Conservation (phyloP, 2,329 filamentous ascomycete species). For the Pseudogymnoascus sp. region DNA sequence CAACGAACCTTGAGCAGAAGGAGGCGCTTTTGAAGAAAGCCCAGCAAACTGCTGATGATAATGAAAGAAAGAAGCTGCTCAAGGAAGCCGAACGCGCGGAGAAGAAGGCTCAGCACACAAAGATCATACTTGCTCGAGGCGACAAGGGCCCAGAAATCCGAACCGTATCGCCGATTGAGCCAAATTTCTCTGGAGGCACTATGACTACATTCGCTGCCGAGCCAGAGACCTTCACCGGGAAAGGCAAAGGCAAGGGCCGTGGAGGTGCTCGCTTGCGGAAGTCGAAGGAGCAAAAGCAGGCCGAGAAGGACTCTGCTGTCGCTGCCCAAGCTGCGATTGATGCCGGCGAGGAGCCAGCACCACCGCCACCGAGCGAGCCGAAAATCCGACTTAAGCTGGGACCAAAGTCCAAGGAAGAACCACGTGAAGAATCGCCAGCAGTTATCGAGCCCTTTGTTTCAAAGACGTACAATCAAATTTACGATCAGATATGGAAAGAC, state of each 20-base stretch:
- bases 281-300: slow-evolving; percentile 77
- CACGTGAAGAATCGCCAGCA: slow-evolving; percentile 30
- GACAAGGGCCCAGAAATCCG: slow-evolving; percentile 67
- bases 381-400: slow-evolving; percentile 56
- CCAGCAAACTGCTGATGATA: slow-evolving; percentile 69
- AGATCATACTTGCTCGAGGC: slow-evolving; percentile 77
- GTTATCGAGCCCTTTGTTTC: slow-evolving; percentile 55
- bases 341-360: slow-evolving; percentile 64
- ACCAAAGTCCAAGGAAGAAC: slow-evolving; percentile 31
- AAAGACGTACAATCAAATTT: slow-evolving; percentile 93
- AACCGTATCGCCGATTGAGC: slow-evolving; percentile 61
- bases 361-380: slow-evolving; percentile 32
- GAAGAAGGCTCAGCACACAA: slow-evolving; percentile 88
- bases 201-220: slow-evolving; percentile 69
- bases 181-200: slow-evolving; percentile 75
- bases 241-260: slow-evolving; percentile 43
- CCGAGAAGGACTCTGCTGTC: slow-evolving; percentile 75
- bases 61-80: slow-evolving; percentile 71
- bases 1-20: slow-evolving; percentile 84
- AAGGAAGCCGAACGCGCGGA: slow-evolving; percentile 83
- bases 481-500: slow-evolving; percentile 95
- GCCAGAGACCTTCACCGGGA: slow-evolving; percentile 41
- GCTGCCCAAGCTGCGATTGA: slow-evolving; percentile 80
- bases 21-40: slow-evolving; percentile 74
- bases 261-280: slow-evolving; percentile 68